Percentiles rank a stretch among this genome's conserved stretches.
These are phyloP conservation scores for Solanum verrucosum DNA, from an alignment of 257 asterid genomes.

Conservation along the genomic window DNA sequence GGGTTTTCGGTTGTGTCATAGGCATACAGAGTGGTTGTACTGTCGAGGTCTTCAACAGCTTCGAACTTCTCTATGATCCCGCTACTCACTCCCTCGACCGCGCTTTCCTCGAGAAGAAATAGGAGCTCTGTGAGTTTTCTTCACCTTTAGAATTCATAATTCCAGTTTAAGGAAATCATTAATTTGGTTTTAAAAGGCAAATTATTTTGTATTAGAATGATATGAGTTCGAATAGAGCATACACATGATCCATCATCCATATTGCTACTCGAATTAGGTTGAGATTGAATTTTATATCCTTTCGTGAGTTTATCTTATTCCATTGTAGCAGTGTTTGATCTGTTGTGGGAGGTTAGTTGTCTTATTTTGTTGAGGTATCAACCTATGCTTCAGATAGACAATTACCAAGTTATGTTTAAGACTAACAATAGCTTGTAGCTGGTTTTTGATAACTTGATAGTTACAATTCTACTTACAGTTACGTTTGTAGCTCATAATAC, in stretches of 20 bases:
- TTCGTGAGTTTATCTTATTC: neutral
- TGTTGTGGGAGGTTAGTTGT: neutral
- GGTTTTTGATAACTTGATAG: neutral
- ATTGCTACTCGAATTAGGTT: neutral
- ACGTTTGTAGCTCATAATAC: neutral
- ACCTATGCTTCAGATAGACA: neutral
- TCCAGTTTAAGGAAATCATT: neutral
- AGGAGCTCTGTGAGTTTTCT: slow-evolving; percentile 73
- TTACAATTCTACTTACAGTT: neutral
- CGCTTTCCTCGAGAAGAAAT: slow-evolving; percentile 76
- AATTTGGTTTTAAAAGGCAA: neutral
- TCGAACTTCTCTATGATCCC: slow-evolving; percentile 75
- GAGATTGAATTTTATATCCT: neutral
- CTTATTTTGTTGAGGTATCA: neutral
- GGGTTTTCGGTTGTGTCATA: slow-evolving; percentile 87
- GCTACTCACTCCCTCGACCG: slow-evolving; percentile 69
- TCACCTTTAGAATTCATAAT: neutral
- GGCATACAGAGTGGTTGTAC: slow-evolving; percentile 91
- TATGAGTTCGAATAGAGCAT: neutral
- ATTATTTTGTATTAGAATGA: neutral
- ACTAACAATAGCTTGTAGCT: neutral
- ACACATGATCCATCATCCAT: neutral
- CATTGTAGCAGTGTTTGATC: too few relatives aligned
- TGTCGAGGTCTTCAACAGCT: slow-evolving; percentile 96
- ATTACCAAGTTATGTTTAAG: neutral